A percentile compares a stretch with the other conserved stretches of the same genome.
Evolutionary conservation across 1,139 yeast genomes (phyloP).

Genomic region (Hansenula lynferdii): DNA sequence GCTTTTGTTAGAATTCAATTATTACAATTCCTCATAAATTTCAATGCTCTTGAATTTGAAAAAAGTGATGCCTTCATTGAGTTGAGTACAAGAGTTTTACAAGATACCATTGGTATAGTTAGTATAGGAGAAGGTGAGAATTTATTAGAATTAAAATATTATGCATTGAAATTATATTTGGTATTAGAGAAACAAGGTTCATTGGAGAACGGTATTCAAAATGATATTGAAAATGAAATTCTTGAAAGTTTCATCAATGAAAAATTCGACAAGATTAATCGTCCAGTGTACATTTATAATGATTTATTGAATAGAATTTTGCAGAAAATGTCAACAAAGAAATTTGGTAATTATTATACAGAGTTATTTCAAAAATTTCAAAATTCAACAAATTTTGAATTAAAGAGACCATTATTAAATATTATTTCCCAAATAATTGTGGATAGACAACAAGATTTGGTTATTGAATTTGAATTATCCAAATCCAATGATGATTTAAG

Average conservation of each 20-base stretch:
- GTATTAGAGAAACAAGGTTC: constrained; percentile 24
- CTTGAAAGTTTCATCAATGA: constrained; percentile 22
- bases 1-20: constrained; percentile 46
- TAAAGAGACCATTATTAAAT: constrained; percentile 34
- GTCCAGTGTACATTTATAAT: constrained; percentile 15
- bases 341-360: constrained; percentile 14
- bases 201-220: constrained; percentile 26
- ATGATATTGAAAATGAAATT: constrained; percentile 22
- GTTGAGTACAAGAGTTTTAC: constrained; percentile 32
- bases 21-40: constrained; percentile 38
- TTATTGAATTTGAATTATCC: constrained; percentile 55
- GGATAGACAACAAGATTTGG: constrained; percentile 47
- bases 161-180: constrained; percentile 41
- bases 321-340: constrained; percentile 8
- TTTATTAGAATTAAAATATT: constrained; percentile 38
- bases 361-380: constrained; percentile 19
- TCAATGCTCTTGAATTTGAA: constrained; percentile 17
- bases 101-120: constrained; percentile 47
- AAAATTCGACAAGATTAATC: constrained; percentile 15
- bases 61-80: constrained; percentile 17
- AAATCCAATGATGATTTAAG: constrained; percentile 26
- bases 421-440: constrained; percentile 32
- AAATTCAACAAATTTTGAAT: constrained; percentile 13
- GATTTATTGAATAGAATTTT: constrained; percentile 18
- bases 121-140: constrained; percentile 33